These are phyloP conservation scores for Cladosporium halotolerans DNA, from an alignment of 2,329 filamentous ascomycete genomes.

Conservation along the genomic window DNA sequence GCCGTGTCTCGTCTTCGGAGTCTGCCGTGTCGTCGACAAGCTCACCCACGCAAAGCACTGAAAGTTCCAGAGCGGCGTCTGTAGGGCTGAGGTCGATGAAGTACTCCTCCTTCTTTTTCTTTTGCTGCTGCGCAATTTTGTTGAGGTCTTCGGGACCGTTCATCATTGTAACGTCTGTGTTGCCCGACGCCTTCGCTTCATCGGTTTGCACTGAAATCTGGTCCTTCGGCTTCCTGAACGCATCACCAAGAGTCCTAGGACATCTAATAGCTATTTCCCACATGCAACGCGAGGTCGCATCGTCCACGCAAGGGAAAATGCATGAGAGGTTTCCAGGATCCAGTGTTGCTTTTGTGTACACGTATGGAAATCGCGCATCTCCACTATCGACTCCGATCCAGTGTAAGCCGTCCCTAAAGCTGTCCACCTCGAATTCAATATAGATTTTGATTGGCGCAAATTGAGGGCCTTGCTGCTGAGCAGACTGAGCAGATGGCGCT, in stretches of 20 bases:
- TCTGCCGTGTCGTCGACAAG: slow-evolving; percentile 75
- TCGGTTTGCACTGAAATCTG: slow-evolving; percentile 11
- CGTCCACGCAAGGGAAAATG: slow-evolving; percentile 90
- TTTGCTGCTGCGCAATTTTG: slow-evolving; percentile 9
- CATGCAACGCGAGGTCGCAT: slow-evolving; percentile 69
- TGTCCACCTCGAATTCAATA: slow-evolving; percentile 71
- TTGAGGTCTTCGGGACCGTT: slow-evolving; percentile 25
- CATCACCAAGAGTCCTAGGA: slow-evolving; percentile 80
- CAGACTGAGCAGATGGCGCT: slow-evolving; percentile 22
- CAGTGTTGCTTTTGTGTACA: slow-evolving; percentile 77
- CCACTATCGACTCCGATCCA: slow-evolving; percentile 80
- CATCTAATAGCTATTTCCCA: slow-evolving; percentile 88
- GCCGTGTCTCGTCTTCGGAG: slow-evolving; percentile 69
- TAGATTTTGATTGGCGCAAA: slow-evolving; percentile 58
- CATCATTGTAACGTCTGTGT: slow-evolving; percentile 34
- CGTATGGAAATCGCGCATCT: slow-evolving; percentile 80
- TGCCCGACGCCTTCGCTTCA: slow-evolving; percentile 12
- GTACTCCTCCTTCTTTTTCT: slow-evolving; percentile 31
- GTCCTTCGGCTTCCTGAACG: slow-evolving; percentile 37
- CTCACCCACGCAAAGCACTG: slow-evolving; percentile 84
- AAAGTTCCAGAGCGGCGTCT: slow-evolving; percentile 82
- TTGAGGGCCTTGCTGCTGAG: slow-evolving; percentile 27
- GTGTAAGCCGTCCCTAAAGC: slow-evolving; percentile 78
- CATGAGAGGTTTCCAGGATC: slow-evolving; percentile 74
- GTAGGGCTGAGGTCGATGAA: slow-evolving; percentile 56